Percentiles rank a stretch among this genome's conserved stretches.
Conservation (phyloP, 352 stramenopile species). For the Pythium phragmitis region DNA sequence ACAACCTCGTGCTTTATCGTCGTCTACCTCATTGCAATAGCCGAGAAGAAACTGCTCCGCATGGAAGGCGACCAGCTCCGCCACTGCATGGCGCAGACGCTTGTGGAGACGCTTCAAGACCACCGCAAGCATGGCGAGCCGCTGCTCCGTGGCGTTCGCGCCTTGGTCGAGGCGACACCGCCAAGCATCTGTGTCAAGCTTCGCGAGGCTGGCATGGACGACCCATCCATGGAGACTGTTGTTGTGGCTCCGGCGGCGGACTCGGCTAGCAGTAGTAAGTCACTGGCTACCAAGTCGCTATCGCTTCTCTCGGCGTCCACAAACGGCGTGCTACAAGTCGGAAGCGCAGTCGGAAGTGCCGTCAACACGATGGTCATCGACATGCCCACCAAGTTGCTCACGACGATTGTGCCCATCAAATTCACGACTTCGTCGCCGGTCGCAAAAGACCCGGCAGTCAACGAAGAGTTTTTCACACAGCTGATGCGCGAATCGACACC, state of each 20-base stretch:
- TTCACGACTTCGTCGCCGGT: slow-evolving; percentile 11
- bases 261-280: background rate
- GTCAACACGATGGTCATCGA: slow-evolving; percentile 51
- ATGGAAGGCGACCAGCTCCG: slow-evolving; percentile 74
- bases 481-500: slow-evolving; percentile 48
- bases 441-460: slow-evolving; percentile 29
- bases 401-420: slow-evolving; percentile 35
- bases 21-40: slow-evolving; percentile 36
- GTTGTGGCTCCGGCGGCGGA: background rate
- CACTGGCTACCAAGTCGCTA: slow-evolving; percentile 33
- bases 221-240: background rate
- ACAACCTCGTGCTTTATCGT: slow-evolving; percentile 57
- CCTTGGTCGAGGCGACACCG: slow-evolving; percentile 64
- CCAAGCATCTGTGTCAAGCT: slow-evolving; percentile 58
- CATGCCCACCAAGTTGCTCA: slow-evolving; percentile 69
- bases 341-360: slow-evolving; percentile 23
- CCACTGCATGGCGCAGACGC: slow-evolving; percentile 61
- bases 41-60: slow-evolving; percentile 62
- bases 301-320: slow-evolving; percentile 65
- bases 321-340: slow-evolving; percentile 48
- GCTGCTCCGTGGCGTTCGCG: slow-evolving; percentile 42
- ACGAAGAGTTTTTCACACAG: slow-evolving; percentile 56
- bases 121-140: slow-evolving; percentile 21
- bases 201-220: slow-evolving; percentile 32
- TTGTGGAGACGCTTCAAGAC: slow-evolving; percentile 49